Base-by-base conservation (phyloP, 2,329 filamentous ascomycete genomes). In the Aureobasidium musti region DNA sequence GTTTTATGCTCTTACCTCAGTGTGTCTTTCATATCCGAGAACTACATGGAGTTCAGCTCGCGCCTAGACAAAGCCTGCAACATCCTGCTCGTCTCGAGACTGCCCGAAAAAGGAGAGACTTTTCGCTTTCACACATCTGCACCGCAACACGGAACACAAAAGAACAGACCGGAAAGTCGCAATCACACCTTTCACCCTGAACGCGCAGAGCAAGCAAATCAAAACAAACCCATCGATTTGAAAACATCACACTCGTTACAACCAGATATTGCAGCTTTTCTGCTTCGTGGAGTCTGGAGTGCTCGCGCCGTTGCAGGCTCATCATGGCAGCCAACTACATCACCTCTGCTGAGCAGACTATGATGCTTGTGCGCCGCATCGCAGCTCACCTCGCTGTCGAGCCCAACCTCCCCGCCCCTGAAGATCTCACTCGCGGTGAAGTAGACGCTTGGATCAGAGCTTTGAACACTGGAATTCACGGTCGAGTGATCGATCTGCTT, bases 361-460 rank as follows among this genome's bases (percentile, higher is more conserved):
- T 60, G 39, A 45, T 11, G 3, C 41, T 60, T 8, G 56, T 60
- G 3, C 41, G 41, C 13, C 39, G 19, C 19, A 17, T 60, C 19
- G 39, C 56, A 23, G n/a, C 26, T 13, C 56, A 60, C 28, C 56
- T 60, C 10, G 41, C 39, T 6, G 41, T 10, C 11, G 56, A 60
- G 23, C 56, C 56, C 13, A 60, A 60, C 19, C 39, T 60, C 7
- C 56, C 56, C n/a, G 19, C 26, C 28, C 19, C 41, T 23, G 28
- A 39, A 21, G 17, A 45, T 5, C 56, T 60, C 19, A 60, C 56
- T 19, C 56, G 56, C 4, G 41, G 56, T 35, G 56, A 60, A 47
- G 41, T 60, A 26, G 56, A 60, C 6, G 56, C 56, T 13, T 60
- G 56, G 56, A 60, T 60, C 56, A 45, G 56, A 47, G 56, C 39